These are phyloP conservation scores for Incumbomyces lentus DNA, from an alignment of 2,329 filamentous ascomycete species.

Conservation along the genomic window DNA sequence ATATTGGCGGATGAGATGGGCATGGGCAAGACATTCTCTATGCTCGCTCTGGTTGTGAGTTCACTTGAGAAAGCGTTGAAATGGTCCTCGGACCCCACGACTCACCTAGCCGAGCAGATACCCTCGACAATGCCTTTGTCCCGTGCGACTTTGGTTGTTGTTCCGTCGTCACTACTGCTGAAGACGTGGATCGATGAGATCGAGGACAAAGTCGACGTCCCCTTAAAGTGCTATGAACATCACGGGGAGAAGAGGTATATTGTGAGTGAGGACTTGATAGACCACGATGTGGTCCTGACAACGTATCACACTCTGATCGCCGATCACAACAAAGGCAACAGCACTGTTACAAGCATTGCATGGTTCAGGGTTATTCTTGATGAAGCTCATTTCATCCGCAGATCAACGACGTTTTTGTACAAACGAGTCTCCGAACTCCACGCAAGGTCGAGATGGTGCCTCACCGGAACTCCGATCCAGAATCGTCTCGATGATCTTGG, in stretches of 20 bases:
- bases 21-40: constrained; percentile 47
- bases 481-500: constrained; percentile 45
- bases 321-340: constrained; percentile 23
- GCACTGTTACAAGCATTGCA: constrained; percentile 26
- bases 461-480: constrained; percentile 46
- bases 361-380: constrained; percentile 38
- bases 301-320: constrained; percentile 39
- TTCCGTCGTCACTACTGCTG: constrained; percentile 35
- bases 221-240: constrained; percentile 27
- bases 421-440: constrained; percentile 33
- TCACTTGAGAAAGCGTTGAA: constrained; percentile 29
- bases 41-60: constrained; percentile 39
- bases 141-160: constrained; percentile 37
- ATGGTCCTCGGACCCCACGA: constrained; percentile 25
- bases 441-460: constrained; percentile 42
- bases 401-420: constrained; percentile 36
- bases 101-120: constrained; percentile 10
- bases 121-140: constrained; percentile 16
- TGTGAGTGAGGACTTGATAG: constrained; percentile 21
- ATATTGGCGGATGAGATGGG: constrained; percentile 55
- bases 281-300: constrained; percentile 37
- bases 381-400: constrained; percentile 46
- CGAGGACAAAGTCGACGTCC: constrained; percentile 22
- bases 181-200: constrained; percentile 34
- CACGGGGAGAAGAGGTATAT: constrained; percentile 27